Evolutionary conservation across 768 basidiomycete genomes (phyloP), one percentile per base, ranked within the genome.

Genomic region (Boletus pseudopeckii): DNA sequence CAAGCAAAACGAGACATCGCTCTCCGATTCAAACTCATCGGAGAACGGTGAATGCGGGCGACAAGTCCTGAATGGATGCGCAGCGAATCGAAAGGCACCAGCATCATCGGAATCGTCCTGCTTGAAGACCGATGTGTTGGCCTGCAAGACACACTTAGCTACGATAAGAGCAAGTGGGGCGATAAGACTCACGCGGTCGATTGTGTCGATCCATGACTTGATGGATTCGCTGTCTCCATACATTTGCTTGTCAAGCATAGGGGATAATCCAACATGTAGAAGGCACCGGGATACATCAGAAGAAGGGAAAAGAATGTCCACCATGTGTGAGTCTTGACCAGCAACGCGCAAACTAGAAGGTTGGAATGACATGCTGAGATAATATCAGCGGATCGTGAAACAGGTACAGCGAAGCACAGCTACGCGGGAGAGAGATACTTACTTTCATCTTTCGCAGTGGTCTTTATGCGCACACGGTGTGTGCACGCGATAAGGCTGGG

Each of bases 351-450:
- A 52, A 58, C 49, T 45, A 45, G 59, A 52, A 44, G 49, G n/a
- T 51, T 48, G 59, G 52, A 56, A 56, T 20, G 60, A 14, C 65
- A 68, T 68, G 42, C n/a, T 45, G 50, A 45, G 45, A 48, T 40
- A 56, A 48, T 44, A 42, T 39, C 49, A 43, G 48, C n/a, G 24
- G 43, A 44, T 32, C 41, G 49, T 44, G 50, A 53, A 54, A 57
- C 49, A 48, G 45, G 40, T 49, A 60, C 58, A 49, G 70, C 59
- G 64, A 47, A 70, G 66, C 65, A 55, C 66, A 63, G 65, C 63
- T 69, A 58, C 59, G 61, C 66, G 46, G 50, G 58, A 32, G 48
- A 26, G 50, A 43, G 42, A 45, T 42, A 9, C 18, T 46, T 40
- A 42, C n/a, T 44, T 18, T 11, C 26, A 20, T 42, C 50, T 17